Evolutionary conservation across 768 basidiomycete genomes (phyloP).

Genomic region (Lactarius tabidus): DNA sequence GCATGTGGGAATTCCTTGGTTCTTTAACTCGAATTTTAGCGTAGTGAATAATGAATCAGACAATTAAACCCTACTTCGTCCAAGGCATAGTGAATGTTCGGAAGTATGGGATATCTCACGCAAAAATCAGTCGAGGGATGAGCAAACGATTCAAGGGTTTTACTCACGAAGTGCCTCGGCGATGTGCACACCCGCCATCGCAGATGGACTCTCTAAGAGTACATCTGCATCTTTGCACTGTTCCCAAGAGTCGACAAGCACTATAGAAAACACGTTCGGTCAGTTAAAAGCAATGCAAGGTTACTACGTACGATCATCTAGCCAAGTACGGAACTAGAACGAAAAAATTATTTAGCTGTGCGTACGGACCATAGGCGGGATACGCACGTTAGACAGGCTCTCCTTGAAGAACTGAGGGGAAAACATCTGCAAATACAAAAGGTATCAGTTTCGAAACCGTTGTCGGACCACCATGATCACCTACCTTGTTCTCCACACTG

Average conservation of each 20-base stretch:
- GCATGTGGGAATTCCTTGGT: conserved; percentile 63
- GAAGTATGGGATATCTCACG: conserved; percentile 58
- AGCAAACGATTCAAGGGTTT: not conserved
- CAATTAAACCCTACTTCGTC: conserved; percentile 40
- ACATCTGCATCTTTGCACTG: conserved; percentile 64
- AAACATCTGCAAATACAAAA: conserved; percentile 47
- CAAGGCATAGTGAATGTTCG: conserved; percentile 61
- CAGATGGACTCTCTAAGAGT: conserved; percentile 60
- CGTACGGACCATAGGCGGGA: not conserved
- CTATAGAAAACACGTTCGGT: conserved; percentile 32
- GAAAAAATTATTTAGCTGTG: conserved; percentile 7
- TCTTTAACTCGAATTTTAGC: conserved; percentile 28
- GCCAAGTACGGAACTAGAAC: conserved; percentile 55
- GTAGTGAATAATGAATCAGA: not conserved
- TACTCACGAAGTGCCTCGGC: conserved; percentile 57
- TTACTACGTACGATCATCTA: conserved; percentile 50
- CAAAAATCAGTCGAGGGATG: conserved; percentile 8
- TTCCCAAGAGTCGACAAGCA: conserved; percentile 57
- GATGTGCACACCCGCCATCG: conserved; percentile 70
- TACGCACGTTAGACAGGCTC: conserved; percentile 49
- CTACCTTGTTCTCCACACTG: conserved; percentile 44
- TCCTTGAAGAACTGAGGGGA: conserved; percentile 69
- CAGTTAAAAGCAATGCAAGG: not conserved
- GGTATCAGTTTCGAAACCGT: conserved; percentile 25
- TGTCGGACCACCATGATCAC: not conserved